Conservation (phyloP, 768 basidiomycete genomes). For the Termitomyces sp. region DNA sequence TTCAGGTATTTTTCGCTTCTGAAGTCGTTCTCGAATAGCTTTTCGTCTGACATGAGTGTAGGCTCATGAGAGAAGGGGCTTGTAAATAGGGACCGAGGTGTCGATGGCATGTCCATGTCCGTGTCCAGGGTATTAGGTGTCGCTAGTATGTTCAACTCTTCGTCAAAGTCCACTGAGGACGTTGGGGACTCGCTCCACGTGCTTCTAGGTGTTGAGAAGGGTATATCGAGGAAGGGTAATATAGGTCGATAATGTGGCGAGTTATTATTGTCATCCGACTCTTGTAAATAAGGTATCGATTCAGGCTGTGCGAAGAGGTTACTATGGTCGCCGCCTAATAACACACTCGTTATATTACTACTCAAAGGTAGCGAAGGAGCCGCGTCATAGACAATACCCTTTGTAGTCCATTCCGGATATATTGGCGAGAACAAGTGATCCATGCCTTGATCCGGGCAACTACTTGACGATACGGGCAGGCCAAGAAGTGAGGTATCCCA, state of each 20-base stretch:
- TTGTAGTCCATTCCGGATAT: conserved; percentile 14
- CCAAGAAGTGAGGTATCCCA: conserved; percentile 6
- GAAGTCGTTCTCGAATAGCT: conserved; percentile 2
- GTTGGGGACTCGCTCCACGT: conserved; percentile 8
- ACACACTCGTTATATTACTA: background rate
- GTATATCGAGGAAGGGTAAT: conserved; percentile 13
- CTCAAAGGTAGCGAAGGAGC: conserved; percentile 4
- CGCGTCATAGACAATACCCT: conserved; percentile 3
- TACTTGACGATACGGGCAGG: conserved; percentile 3
- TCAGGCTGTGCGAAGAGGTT: background rate
- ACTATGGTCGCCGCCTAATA: conserved; percentile 2
- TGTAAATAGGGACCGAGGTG: conserved; percentile 15
- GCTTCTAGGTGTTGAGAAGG: conserved; percentile 6
- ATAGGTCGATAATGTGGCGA: conserved; percentile 10
- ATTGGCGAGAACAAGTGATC: conserved; percentile 11
- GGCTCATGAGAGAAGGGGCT: conserved; percentile 8
- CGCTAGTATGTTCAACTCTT: conserved; percentile 14
- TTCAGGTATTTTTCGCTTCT: background rate
- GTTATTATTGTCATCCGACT: conserved; percentile 1
- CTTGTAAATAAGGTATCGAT: conserved; percentile 2
- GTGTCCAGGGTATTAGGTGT: conserved; percentile 14
- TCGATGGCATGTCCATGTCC: conserved; percentile 14
- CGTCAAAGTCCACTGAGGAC: conserved; percentile 10
- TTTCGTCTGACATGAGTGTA: background rate
- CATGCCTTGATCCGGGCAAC: background rate